Percentiles rank a stretch among this genome's conserved stretches.
phyloP scores from a whole-genome alignment of 2,329 filamentous ascomycete genomes.

The Conoideocrella luteorostrata region DNA sequence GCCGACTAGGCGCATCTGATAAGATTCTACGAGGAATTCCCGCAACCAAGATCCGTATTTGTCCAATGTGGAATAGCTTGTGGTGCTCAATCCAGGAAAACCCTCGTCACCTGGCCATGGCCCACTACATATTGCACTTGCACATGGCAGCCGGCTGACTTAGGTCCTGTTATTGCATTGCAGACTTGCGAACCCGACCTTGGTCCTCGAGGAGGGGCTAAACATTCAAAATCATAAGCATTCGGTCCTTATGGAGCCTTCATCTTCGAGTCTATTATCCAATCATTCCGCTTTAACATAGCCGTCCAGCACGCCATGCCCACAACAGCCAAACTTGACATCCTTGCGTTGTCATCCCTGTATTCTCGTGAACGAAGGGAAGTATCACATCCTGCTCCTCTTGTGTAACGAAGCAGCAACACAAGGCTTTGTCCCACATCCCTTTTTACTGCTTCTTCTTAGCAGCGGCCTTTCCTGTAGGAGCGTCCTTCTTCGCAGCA shows the following conservation, averaged over 20 bases:
- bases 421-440: background rate
- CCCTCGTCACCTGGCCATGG: background rate
- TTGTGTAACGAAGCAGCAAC: no score
- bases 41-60: background rate
- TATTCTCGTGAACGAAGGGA: no score
- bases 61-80: background rate
- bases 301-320: no score
- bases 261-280: background rate
- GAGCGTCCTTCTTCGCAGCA: constrained; percentile 31
- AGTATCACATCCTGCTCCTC: no score
- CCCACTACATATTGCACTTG: background rate
- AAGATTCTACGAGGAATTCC: background rate
- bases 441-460: constrained; percentile 31
- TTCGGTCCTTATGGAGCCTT: background rate
- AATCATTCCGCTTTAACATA: background rate
- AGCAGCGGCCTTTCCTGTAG: constrained; percentile 19
- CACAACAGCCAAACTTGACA: no score
- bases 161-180: no score
- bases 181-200: no score
- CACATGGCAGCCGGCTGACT: no score
- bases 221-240: no score
- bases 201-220: no score
- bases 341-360: no score
- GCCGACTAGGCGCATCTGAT: constrained; percentile 3
- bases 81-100: constrained; percentile 1